These are phyloP conservation scores for Myxozyma sirexii DNA, from an alignment of 805 yeast species.

Conservation along the genomic window DNA sequence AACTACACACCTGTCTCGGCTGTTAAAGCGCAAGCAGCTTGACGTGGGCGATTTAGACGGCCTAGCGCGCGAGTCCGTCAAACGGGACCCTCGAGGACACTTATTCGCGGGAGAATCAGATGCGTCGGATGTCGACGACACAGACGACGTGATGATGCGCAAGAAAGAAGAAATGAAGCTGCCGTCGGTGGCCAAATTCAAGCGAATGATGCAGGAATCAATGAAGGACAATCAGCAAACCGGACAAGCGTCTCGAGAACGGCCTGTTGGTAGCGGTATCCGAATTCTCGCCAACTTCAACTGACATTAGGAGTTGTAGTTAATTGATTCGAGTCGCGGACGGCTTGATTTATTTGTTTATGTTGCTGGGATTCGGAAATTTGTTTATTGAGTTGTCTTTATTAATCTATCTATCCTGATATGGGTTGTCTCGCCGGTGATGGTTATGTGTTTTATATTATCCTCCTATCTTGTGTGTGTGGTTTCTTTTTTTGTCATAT, in stretches of 20 bases:
- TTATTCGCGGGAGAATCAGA: conserved; percentile 37
- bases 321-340: too few relatives aligned
- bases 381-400: too few relatives aligned
- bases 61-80: conserved; percentile 31
- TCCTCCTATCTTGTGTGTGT: background rate
- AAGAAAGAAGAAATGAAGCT: conserved; percentile 7
- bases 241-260: background rate
- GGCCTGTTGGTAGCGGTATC: conserved; percentile 27
- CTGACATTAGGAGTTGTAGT: too few relatives aligned
- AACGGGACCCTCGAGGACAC: conserved; percentile 34
- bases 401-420: too few relatives aligned
- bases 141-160: conserved; percentile 6
- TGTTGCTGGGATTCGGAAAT: background rate
- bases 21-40: conserved; percentile 28
- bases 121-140: conserved; percentile 24
- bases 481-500: background rate
- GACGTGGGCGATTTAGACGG: conserved; percentile 28
- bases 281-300: conserved; percentile 28
- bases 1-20: conserved; percentile 20
- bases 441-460: background rate
- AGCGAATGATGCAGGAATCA: conserved; percentile 16
- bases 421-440: too few relatives aligned
- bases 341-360: background rate
- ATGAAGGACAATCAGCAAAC: conserved; percentile 4
- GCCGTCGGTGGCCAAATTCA: conserved; percentile 30